Percentiles rank a stretch among this genome's conserved stretches.
phyloP scores from a whole-genome alignment of 495 filamentous ascomycete species.

The Barbatosphaeria neglecta region DNA sequence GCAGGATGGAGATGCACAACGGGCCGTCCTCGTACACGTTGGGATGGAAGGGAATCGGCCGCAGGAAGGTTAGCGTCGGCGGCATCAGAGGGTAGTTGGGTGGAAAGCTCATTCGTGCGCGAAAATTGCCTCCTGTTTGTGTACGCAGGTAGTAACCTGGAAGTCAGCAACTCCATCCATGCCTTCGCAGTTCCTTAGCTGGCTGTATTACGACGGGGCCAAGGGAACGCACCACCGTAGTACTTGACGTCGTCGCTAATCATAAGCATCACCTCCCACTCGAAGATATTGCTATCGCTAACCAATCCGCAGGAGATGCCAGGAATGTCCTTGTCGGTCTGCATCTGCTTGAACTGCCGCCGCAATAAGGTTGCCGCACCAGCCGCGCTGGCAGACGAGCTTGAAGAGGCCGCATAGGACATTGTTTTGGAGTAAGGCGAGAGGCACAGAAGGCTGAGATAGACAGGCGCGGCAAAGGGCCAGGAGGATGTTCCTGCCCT shows the following conservation, averaged over 20 bases:
- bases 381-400: constrained; percentile 15
- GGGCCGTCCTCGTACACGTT: constrained; percentile 87
- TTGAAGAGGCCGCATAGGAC: constrained; percentile 9
- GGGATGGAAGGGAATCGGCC: constrained; percentile 78
- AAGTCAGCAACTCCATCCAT: no score
- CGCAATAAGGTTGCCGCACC: constrained; percentile 62
- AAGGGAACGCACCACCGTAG: constrained; percentile 71
- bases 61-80: constrained; percentile 83
- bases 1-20: constrained; percentile 94
- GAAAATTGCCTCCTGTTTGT: constrained; percentile 88
- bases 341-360: constrained; percentile 87
- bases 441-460: no score
- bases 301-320: constrained; percentile 89
- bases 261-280: constrained; percentile 99
- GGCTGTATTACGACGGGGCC: no score
- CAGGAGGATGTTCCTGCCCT: background rate
- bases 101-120: constrained; percentile 67
- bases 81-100: constrained; percentile 78
- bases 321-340: constrained; percentile 78
- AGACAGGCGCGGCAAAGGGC: no score
- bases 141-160: no score
- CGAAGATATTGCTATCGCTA: constrained; percentile 78
- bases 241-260: constrained; percentile 92
- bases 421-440: background rate
- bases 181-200: no score